These are phyloP conservation scores for Apocynum venetum DNA, from an alignment of 257 asterid species.

Conservation along the genomic window DNA sequence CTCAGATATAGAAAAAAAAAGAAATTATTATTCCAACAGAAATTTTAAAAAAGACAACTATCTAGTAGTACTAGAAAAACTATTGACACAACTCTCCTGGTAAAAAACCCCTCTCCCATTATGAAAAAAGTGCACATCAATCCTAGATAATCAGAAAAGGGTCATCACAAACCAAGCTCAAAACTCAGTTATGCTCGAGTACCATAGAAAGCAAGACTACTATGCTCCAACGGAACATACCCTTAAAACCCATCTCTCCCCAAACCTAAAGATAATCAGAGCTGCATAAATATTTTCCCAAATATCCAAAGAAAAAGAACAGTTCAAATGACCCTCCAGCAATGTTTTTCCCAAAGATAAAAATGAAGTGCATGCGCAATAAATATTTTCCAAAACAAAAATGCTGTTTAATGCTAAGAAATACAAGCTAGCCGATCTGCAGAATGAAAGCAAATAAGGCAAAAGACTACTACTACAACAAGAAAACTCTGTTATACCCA, in stretches of 20 bases:
- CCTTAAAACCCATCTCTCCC: not conserved
- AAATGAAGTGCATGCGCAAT: not conserved
- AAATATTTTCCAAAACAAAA: not conserved
- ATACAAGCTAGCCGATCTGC: conserved; percentile 9
- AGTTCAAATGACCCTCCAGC: not conserved
- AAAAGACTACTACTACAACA: not conserved
- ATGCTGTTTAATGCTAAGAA: not conserved
- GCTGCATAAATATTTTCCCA: not conserved
- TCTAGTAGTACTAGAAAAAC: not conserved
- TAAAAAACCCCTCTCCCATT: not conserved
- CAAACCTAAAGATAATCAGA: not conserved
- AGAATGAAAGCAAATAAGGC: not conserved
- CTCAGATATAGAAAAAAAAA: not conserved
- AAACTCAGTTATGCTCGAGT: not conserved
- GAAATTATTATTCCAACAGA: not conserved
- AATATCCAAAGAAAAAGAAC: not conserved
- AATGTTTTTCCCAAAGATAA: not conserved
- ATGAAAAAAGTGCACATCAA: not conserved
- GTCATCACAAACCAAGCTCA: not conserved
- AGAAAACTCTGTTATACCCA: not conserved
- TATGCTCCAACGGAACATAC: not conserved
- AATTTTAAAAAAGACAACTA: not conserved
- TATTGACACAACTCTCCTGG: not conserved
- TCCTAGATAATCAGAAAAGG: not conserved
- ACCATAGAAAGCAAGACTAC: not conserved